Evolutionary conservation across 805 yeast species (phyloP).

Genomic region (Sugiyamaella marilandica): DNA sequence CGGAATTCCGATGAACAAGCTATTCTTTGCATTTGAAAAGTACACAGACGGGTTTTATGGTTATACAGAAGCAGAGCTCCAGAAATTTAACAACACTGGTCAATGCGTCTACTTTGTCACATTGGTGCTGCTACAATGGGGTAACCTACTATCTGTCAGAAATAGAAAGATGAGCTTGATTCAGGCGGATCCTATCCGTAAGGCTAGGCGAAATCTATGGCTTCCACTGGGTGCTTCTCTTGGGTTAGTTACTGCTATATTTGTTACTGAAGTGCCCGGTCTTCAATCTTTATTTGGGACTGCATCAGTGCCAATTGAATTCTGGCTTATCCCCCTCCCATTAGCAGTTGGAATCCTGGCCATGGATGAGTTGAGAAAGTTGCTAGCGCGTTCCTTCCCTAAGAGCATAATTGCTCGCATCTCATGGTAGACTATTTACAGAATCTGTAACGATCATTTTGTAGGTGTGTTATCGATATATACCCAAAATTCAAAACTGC

Average conservation of each 20-base stretch:
- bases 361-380: slow-evolving; percentile 43
- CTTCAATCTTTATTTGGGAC: slow-evolving; percentile 37
- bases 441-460: no score
- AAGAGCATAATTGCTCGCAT: slow-evolving; percentile 35
- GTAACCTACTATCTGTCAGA: slow-evolving; percentile 42
- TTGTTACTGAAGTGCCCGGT: slow-evolving; percentile 42
- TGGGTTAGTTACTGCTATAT: slow-evolving; percentile 37
- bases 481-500: no score
- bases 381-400: slow-evolving; percentile 37
- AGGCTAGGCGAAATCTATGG: slow-evolving; percentile 27
- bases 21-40: slow-evolving; percentile 30
- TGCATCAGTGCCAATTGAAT: slow-evolving; percentile 41
- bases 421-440: slow-evolving; percentile 36
- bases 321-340: slow-evolving; percentile 43
- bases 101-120: slow-evolving; percentile 45
- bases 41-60: slow-evolving; percentile 33
- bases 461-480: no score
- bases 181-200: slow-evolving; percentile 38
- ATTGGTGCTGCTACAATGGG: slow-evolving; percentile 45
- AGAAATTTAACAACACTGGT: slow-evolving; percentile 30
- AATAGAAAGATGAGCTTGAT: slow-evolving; percentile 40
- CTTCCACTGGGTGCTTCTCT: slow-evolving; percentile 34
- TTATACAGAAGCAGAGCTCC: slow-evolving; percentile 24
- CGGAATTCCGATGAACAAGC: slow-evolving; percentile 35
- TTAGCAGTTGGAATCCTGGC: slow-evolving; percentile 39